A percentile compares a stretch with the other conserved stretches of the same genome.
These are phyloP conservation scores for Trichocladium uniseriatum DNA, from an alignment of 495 filamentous ascomycete species.

Conservation along the genomic window DNA sequence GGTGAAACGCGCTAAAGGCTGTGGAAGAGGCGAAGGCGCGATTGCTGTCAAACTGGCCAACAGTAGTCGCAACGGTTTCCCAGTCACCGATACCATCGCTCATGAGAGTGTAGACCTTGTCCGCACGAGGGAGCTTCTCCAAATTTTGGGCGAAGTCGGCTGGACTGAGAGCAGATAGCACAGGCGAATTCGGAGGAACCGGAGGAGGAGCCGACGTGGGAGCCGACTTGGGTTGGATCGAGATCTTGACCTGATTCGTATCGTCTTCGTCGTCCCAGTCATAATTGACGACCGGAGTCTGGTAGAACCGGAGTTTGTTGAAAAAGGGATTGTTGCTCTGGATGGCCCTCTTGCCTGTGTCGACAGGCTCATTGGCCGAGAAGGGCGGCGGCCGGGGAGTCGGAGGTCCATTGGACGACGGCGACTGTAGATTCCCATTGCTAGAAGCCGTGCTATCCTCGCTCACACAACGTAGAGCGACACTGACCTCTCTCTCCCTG, in stretches of 20 bases:
- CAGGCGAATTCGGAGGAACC: background rate
- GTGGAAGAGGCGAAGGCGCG: slow-evolving; percentile 11
- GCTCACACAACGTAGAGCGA: slow-evolving; percentile 15
- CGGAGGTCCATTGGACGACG: background rate
- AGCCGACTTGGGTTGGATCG: slow-evolving; percentile 2
- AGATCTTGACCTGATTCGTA: slow-evolving; percentile 9
- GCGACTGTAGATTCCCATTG: background rate
- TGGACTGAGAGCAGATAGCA: background rate
- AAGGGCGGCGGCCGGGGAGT: slow-evolving; percentile 2
- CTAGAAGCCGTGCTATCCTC: slow-evolving; percentile 5
- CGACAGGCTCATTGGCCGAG: background rate
- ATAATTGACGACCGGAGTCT: background rate
- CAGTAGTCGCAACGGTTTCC: slow-evolving; percentile 21
- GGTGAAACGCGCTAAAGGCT: slow-evolving; percentile 4
- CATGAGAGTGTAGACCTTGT: slow-evolving; percentile 9
- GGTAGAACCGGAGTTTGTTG: slow-evolving; percentile 10
- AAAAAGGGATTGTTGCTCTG: slow-evolving; percentile 13
- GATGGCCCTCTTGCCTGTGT: background rate
- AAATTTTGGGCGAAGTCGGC: background rate
- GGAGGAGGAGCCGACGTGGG: background rate
- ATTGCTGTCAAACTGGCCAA: slow-evolving; percentile 24
- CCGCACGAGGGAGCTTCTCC: background rate
- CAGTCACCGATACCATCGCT: slow-evolving; percentile 19
- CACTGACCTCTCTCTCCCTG: slow-evolving; percentile 24
- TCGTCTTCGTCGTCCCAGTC: slow-evolving; percentile 8